Base-by-base conservation (phyloP, 371 early-diverging fungal genomes). In the Mortierella sp. region DNA sequence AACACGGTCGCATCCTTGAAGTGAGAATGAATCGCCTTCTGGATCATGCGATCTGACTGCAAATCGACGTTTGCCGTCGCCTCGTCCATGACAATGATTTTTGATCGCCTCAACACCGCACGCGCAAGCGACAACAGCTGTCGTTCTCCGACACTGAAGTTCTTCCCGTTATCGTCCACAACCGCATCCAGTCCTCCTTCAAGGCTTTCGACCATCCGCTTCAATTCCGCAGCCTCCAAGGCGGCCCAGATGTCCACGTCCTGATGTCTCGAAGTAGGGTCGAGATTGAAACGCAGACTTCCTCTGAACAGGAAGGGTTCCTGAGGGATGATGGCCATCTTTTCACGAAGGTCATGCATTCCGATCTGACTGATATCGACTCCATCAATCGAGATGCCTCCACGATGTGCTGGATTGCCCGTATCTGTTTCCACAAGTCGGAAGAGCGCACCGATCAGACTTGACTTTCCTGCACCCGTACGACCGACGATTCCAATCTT, bases 21-120 rank as follows among this genome's bases (percentile, higher is more conserved):
- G 54, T 88, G 88, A 21, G 80, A 52, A 27, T 93, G 83, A 50
- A 95, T 93, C 2, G 93, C 90, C 44, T 80, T 68, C 79, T 88
- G 92, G 61, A 89, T 89, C 55, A 78, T 81, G 27, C 60, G 66
- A 63, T 90, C 92, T 1, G 91, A 87, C 17, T 84, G 82, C 56
- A 84, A 85, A 69, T 94, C 93, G 5, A 93, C 86, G 17, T 82
- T 82, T 0, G 97, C 91, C 0, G 95, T 95, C 0, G 96, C 94
- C 79, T 95, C 95, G 66, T 93, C 93, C 82, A 93, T 82, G 51
- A 95, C 81, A 21, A 93, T 88, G 49, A 90, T 81, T 58, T 84
- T 79, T 27, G 87, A 81, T 43, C 82, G 80, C 26, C 85, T 80
- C 4, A 94, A 79, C 34, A 94, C 70, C 7, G 94, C 93, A 26